A percentile compares a stretch with the other conserved stretches of the same genome.
phyloP scores from a whole-genome alignment of 1,139 yeast species.

The Blastobotrys buckinghamii region DNA sequence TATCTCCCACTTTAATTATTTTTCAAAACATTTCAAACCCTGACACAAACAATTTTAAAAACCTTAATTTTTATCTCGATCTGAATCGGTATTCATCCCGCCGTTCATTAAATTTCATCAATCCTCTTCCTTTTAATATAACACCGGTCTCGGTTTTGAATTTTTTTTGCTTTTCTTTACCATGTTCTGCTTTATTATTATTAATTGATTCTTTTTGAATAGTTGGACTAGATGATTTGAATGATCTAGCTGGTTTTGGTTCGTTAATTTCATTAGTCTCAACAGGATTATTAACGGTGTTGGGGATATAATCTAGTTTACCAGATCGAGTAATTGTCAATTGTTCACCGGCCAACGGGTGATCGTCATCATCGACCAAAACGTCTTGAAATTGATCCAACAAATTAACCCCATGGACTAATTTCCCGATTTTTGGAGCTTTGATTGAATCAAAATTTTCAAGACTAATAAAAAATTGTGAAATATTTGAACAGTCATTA shows the following conservation, averaged over 20 bases:
- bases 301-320: constrained; percentile 28
- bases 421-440: constrained; percentile 56
- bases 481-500: constrained; percentile 43
- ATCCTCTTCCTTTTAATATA: constrained; percentile 29
- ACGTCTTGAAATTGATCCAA: constrained; percentile 34
- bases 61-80: background rate
- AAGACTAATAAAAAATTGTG: constrained; percentile 66
- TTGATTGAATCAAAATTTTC: constrained; percentile 6
- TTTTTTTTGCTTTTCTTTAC: background rate
- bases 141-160: constrained; percentile 5
- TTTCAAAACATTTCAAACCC: too few species aligned
- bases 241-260: background rate
- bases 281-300: too few species aligned
- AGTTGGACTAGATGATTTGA: background rate
- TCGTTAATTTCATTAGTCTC: too few species aligned
- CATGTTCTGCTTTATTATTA: background rate
- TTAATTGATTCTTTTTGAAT: background rate
- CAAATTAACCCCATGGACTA: constrained; percentile 61
- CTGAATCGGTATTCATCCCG: constrained; percentile 4
- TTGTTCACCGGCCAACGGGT: constrained; percentile 37
- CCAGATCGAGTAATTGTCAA: constrained; percentile 61
- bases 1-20: too few species aligned
- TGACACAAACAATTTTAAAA: too few species aligned
- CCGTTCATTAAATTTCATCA: constrained; percentile 25
- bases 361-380: constrained; percentile 30